phyloP scores from a whole-genome alignment of 257 asterid species.

The Anisodus acutangulus region DNA sequence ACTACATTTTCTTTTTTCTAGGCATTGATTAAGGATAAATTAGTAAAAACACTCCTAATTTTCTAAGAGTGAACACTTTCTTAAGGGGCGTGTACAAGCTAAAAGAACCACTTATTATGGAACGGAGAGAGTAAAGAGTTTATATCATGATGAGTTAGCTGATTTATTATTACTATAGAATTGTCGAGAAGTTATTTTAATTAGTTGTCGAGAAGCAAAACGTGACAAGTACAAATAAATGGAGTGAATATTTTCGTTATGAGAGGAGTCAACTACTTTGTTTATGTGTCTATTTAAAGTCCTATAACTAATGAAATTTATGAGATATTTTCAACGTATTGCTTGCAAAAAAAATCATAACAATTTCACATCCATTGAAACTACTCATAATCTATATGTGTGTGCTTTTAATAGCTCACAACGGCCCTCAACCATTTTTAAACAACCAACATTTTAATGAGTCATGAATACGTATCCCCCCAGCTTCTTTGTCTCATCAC shows the following conservation, averaged over 20 bases:
- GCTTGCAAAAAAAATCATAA: not conserved
- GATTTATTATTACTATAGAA: too few relatives aligned
- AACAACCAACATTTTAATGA: slow-evolving; percentile 31
- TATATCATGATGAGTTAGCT: too few relatives aligned
- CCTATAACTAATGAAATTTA: not conserved
- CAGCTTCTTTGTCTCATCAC: not conserved
- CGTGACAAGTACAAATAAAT: too few relatives aligned
- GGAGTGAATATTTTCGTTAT: not conserved
- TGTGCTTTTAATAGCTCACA: not conserved
- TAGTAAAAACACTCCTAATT: too few relatives aligned
- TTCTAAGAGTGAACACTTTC: too few relatives aligned
- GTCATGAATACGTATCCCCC: slow-evolving; percentile 32
- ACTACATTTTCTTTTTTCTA: too few relatives aligned
- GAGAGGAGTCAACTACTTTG: not conserved
- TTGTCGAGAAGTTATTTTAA: not conserved
- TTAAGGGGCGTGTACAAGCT: too few relatives aligned
- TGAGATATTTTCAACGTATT: not conserved
- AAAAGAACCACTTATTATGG: too few relatives aligned
- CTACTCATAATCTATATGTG: not conserved
- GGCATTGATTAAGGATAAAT: too few relatives aligned
- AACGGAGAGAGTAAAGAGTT: too few relatives aligned
- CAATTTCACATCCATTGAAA: slow-evolving; percentile 14
- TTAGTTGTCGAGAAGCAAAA: not conserved
- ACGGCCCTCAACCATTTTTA: slow-evolving; percentile 17
- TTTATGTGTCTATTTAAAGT: not conserved